Evolutionary conservation across 495 filamentous ascomycete species (phyloP), one percentile per base, ranked within the genome.

Genomic region (Lepidopterella palustris): DNA sequence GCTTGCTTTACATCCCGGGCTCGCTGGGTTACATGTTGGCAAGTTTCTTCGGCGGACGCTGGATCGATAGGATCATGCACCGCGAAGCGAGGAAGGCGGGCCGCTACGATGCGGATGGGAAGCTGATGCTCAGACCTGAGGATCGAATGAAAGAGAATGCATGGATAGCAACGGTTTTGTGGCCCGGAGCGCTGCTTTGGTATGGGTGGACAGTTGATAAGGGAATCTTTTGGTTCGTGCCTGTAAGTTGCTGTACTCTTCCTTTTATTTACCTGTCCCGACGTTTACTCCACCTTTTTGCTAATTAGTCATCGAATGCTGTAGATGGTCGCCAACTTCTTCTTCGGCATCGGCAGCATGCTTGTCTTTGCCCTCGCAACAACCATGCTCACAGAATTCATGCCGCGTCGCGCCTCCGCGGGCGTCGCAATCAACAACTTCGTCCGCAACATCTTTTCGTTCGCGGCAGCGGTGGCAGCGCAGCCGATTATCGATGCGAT

Each of bases 61-160:
- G 92, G 92, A 87, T 89, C 71, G 92, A 97, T 72, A 71, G 69
- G 29, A 95, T 97, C 71, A 97, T 97, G 92, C 78, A 82, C 35
- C 83, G 87, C 3, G 87, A 92, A 73, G 90, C 90, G 4, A 74
- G 73, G 24, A 85, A 82, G 60, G 89, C 88, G 0, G 81, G 80
- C 21, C 76, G 88, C 4, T 89, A 85, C 63, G 88, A 92, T 59
- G 79, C 80, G 26, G 74, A 83, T 28, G 87, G 88, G 18, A 84
- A 82, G 53, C 75, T 89, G 35, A 76, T 89, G 18, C 89, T 83
- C 69, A 75, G 80, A 0, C 92, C 92, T 0, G 92, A 96, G 74
- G 92, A 97, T 70, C 82, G 92, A 3, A 89, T 96, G 86, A 76
- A 83, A 18, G 86, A 96, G 62, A 97, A 97, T 64, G 89, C 90